A percentile compares a stretch with the other conserved stretches of the same genome.
These are phyloP conservation scores for Colletotrichum musicola DNA, from an alignment of 2,329 filamentous ascomycete species.

Conservation along the genomic window DNA sequence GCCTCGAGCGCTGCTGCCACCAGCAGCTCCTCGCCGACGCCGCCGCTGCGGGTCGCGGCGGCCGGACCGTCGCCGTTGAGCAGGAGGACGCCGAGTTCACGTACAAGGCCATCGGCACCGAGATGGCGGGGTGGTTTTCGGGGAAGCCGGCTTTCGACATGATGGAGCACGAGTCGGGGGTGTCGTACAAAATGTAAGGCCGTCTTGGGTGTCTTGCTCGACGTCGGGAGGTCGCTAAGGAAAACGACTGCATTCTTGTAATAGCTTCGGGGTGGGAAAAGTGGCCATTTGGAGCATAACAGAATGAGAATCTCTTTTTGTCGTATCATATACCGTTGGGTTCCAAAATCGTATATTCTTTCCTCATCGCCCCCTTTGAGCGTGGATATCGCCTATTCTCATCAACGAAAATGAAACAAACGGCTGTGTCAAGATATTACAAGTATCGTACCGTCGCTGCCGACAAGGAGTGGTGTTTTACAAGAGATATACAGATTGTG, in stretches of 20 bases:
- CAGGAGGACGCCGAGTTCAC: constrained; percentile 78
- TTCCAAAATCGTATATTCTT: too few species aligned
- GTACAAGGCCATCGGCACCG: constrained; percentile 72
- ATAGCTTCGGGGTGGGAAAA: too few species aligned
- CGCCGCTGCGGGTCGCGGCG: constrained; percentile 71
- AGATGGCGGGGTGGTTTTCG: constrained; percentile 75
- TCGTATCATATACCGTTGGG: too few species aligned
- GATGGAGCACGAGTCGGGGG: constrained; percentile 36
- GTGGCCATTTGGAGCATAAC: too few species aligned
- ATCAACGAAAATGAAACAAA: neutral
- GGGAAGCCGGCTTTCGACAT: constrained; percentile 80
- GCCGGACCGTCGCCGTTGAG: constrained; percentile 74
- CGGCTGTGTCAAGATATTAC: neutral
- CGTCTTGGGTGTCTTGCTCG: neutral
- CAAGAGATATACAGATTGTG: constrained; percentile 15
- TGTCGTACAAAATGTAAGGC: constrained; percentile 23
- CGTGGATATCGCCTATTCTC: neutral
- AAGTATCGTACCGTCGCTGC: neutral
- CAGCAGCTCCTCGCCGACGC: constrained; percentile 68
- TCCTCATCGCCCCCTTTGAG: too few species aligned
- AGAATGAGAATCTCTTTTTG: too few species aligned
- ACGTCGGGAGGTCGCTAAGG: too few species aligned
- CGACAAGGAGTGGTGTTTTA: constrained; percentile 17
- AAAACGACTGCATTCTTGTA: too few species aligned
- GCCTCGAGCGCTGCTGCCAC: constrained; percentile 62